phyloP scores from a whole-genome alignment of 148 eudicot genomes.

The Camellia sinensis region DNA sequence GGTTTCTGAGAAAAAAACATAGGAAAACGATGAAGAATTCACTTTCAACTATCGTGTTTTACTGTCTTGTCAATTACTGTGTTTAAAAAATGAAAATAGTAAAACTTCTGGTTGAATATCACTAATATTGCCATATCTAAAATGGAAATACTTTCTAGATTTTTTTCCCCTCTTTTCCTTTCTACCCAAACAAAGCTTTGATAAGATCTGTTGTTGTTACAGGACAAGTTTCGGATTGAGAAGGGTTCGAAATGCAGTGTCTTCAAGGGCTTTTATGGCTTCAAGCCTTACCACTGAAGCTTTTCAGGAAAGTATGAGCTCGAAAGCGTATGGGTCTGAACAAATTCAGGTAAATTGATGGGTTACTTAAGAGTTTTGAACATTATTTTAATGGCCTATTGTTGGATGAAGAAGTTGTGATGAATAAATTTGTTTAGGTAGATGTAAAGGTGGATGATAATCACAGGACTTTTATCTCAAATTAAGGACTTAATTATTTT shows the following conservation, averaged over 20 bases:
- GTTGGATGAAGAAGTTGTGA: neutral
- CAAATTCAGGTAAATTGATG: conserved; percentile 79
- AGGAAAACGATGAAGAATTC: neutral
- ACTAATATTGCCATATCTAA: neutral
- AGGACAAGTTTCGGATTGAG: conserved; percentile 47
- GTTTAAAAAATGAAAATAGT: neutral
- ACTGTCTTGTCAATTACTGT: neutral
- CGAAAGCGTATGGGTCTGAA: conserved; percentile 78
- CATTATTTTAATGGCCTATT: neutral
- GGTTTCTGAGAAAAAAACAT: neutral
- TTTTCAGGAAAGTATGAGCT: conserved; percentile 34
- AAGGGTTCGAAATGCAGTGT: conserved; percentile 44
- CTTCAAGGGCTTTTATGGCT: conserved; percentile 66
- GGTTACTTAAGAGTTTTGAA: neutral
- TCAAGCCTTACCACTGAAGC: conserved; percentile 51
- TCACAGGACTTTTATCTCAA: too few species aligned
- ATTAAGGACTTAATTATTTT: too few species aligned
- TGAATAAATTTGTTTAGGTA: too few species aligned
- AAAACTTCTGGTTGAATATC: neutral
- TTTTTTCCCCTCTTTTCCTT: neutral
- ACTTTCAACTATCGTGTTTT: neutral
- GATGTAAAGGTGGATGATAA: too few species aligned
- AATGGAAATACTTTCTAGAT: neutral
- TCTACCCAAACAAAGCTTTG: neutral
- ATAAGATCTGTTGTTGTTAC: conserved; percentile 4